Evolutionary conservation across 2,329 filamentous ascomycete species (phyloP).

Genomic region (Gliomastix tumulicola): DNA sequence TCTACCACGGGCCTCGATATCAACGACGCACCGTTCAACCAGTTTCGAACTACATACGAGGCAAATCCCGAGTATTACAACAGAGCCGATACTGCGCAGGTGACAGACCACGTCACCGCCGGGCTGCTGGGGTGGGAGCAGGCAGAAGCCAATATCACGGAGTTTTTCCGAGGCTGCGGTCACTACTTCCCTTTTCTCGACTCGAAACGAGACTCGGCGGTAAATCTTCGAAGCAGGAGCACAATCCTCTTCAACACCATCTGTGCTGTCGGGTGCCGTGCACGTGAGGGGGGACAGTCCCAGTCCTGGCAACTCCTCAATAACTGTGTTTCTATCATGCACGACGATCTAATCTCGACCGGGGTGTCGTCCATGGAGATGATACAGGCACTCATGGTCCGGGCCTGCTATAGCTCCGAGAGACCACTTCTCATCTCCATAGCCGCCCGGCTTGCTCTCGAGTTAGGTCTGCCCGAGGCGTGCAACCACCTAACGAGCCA

Average conservation of each 20-base stretch:
- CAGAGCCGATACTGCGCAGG: too few relatives aligned
- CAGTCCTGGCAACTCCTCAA: conserved; percentile 30
- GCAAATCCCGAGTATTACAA: too few relatives aligned
- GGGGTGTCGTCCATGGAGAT: conserved; percentile 30
- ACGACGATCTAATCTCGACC: conserved; percentile 25
- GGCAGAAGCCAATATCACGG: conserved; percentile 11
- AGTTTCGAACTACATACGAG: conserved; percentile 3
- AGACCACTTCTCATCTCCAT: conserved; percentile 41
- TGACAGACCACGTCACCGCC: conserved; percentile 12
- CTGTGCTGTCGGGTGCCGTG: conserved; percentile 42
- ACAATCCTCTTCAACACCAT: conserved; percentile 44
- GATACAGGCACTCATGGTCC: conserved; percentile 41
- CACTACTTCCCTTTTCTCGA: conserved; percentile 17
- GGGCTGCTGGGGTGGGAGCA: conserved; percentile 12
- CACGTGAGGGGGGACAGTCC: conserved; percentile 28
- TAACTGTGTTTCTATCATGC: conserved; percentile 31
- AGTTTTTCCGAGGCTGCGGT: conserved; percentile 17
- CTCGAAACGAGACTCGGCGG: conserved; percentile 31
- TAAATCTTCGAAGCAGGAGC: conserved; percentile 35
- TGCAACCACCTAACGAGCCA: conserved; percentile 27
- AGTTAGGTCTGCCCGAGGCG: conserved; percentile 34
- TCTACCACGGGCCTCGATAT: too few relatives aligned
- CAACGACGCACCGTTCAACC: conserved; percentile 2
- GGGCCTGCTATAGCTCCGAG: conserved; percentile 45
- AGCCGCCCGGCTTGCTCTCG: conserved; percentile 41